phyloP scores from a whole-genome alignment of 352 stramenopile species.

The Phytophthora vignae region DNA sequence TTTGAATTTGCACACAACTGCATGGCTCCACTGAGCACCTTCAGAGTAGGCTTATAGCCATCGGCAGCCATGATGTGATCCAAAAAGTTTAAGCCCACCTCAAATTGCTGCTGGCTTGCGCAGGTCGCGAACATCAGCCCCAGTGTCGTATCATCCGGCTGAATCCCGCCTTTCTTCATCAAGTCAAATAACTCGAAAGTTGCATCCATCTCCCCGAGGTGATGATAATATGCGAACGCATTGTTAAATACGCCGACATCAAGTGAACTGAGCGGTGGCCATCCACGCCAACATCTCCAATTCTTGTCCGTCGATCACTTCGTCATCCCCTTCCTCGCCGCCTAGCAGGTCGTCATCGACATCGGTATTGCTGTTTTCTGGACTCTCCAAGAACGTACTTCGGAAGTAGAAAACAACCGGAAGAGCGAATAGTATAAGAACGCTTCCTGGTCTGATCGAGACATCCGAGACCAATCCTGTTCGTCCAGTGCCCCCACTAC shows the following conservation, averaged over 20 bases:
- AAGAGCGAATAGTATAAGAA: slow-evolving; percentile 61
- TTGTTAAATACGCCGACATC: slow-evolving; percentile 70
- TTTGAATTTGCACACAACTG: slow-evolving; percentile 55
- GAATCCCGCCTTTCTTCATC: slow-evolving; percentile 57
- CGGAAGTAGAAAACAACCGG: slow-evolving; percentile 58
- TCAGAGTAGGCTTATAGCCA: slow-evolving; percentile 51
- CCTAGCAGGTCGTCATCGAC: not conserved
- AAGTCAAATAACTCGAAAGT: slow-evolving; percentile 68
- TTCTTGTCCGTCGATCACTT: slow-evolving; percentile 29
- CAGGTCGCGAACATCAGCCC: slow-evolving; percentile 69
- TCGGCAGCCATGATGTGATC: slow-evolving; percentile 60
- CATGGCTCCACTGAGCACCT: slow-evolving; percentile 63
- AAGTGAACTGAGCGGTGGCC: slow-evolving; percentile 38
- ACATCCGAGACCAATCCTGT: slow-evolving; percentile 32
- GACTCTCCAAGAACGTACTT: slow-evolving; percentile 44
- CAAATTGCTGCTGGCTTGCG: slow-evolving; percentile 47
- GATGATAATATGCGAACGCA: slow-evolving; percentile 70
- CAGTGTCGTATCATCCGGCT: slow-evolving; percentile 57
- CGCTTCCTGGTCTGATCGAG: slow-evolving; percentile 16
- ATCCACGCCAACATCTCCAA: slow-evolving; percentile 38
- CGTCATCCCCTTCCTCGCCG: slow-evolving; percentile 16
- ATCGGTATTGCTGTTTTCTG: slow-evolving; percentile 3
- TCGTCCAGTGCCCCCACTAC: slow-evolving; percentile 36
- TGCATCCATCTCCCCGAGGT: slow-evolving; percentile 50
- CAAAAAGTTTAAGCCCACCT: slow-evolving; percentile 68